These are phyloP conservation scores for Solanum microdontum DNA, from an alignment of 257 asterid genomes.

Conservation along the genomic window DNA sequence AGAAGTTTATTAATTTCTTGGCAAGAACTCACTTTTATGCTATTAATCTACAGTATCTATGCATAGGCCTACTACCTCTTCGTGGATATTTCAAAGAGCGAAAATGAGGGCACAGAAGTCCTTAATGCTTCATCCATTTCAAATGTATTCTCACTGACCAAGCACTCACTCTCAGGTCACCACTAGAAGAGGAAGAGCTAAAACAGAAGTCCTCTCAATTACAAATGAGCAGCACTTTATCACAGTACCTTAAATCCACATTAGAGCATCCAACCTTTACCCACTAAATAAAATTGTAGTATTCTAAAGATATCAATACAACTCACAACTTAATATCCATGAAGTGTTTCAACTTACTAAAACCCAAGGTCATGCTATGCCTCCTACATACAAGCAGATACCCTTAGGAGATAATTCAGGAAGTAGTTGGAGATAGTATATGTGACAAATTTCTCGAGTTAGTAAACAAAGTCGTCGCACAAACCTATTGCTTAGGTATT, in stretches of 20 bases:
- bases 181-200: not conserved
- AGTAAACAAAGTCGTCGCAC: conserved; percentile 8
- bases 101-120: not conserved
- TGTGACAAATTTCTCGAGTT: not conserved
- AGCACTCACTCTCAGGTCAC: not conserved
- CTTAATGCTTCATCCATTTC: not conserved
- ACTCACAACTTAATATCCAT: not conserved
- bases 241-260: not conserved
- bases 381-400: not conserved
- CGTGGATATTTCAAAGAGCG: not conserved
- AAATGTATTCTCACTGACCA: not conserved
- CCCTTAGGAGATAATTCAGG: not conserved
- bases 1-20: not conserved
- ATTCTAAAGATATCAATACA: not conserved
- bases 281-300: not conserved
- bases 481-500: conserved; percentile 86
- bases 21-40: not conserved
- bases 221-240: not conserved
- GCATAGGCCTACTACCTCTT: not conserved
- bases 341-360: not conserved
- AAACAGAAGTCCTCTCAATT: not conserved
- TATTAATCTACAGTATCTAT: not conserved
- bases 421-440: not conserved
- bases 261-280: not conserved
- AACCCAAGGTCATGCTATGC: not conserved